Percentiles rank a stretch among this genome's conserved stretches.
phyloP scores from a whole-genome alignment of 345 rosid species.

The Eucalyptus erythrocorys region DNA sequence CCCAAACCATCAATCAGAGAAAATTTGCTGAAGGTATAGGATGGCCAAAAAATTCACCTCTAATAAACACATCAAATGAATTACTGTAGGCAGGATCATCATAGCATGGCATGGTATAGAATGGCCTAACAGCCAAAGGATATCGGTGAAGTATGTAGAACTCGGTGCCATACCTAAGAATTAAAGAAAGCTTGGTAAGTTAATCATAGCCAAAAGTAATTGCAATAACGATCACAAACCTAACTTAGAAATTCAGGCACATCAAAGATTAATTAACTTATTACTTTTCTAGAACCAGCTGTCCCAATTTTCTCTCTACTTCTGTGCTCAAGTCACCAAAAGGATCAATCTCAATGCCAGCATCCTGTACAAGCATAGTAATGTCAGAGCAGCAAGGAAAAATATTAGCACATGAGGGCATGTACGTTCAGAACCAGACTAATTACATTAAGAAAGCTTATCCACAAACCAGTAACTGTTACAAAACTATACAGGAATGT shows the following conservation, averaged over 20 bases:
- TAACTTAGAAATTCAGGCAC: not conserved
- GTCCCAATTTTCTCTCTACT: conserved; percentile 81
- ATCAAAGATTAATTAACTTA: not conserved
- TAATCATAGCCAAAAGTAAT: not conserved
- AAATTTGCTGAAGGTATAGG: not conserved
- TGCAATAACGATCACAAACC: not conserved
- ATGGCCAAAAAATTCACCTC: conserved; percentile 33
- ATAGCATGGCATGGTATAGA: conserved; percentile 89
- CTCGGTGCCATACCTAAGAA: conserved; percentile 67
- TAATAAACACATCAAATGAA: conserved; percentile 89
- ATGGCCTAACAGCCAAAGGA: conserved; percentile 79
- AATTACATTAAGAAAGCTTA: not conserved
- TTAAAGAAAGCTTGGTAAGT: not conserved
- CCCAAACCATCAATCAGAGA: not conserved
- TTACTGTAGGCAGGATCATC: conserved; percentile 69
- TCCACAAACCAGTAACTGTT: not conserved
- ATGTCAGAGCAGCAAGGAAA: not conserved
- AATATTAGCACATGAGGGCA: not conserved
- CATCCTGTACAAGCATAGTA: conserved; percentile 41
- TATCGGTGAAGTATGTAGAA: conserved; percentile 79
- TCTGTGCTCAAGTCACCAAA: conserved; percentile 84
- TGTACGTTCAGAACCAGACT: not conserved
- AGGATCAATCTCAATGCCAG: conserved; percentile 84
- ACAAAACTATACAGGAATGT: not conserved
- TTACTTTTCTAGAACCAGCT: conserved; percentile 84